phyloP scores from a whole-genome alignment of 306 rosid species.

The Malus asiatica region DNA sequence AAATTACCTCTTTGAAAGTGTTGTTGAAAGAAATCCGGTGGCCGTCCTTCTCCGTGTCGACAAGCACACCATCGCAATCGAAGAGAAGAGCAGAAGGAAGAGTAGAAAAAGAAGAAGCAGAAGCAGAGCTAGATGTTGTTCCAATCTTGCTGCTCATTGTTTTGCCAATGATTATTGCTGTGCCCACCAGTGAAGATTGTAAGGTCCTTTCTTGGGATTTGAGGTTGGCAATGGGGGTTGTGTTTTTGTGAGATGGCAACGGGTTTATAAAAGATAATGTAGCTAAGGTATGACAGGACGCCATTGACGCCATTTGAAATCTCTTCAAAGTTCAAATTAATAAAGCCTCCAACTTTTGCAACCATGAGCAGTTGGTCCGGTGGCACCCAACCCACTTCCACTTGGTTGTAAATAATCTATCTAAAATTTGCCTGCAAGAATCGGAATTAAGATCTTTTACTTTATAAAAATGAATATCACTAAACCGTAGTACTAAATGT shows the following conservation, averaged over 20 bases:
- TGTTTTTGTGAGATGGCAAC: conserved; percentile 17
- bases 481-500: fast-evolving
- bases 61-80: conserved; percentile 97
- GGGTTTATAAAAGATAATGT: conserved; percentile 33
- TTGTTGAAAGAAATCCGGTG: conserved; percentile 90
- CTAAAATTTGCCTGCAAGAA: fast-evolving
- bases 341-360: neutral
- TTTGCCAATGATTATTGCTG: conserved; percentile 13
- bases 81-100: conserved; percentile 88
- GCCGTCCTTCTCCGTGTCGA: conserved; percentile 94
- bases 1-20: conserved; percentile 69
- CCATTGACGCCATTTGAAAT: conserved; percentile 45
- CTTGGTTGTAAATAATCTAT: too few relatives aligned
- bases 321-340: conserved; percentile 2
- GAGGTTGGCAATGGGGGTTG: conserved; percentile 21
- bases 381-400: too few relatives aligned
- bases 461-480: fast-evolving
- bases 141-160: conserved; percentile 2
- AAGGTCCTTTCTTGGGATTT: conserved; percentile 29
- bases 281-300: conserved; percentile 46
- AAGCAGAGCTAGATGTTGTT: conserved; percentile 22
- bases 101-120: conserved; percentile 25
- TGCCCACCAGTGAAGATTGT: conserved; percentile 34
- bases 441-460: too few relatives aligned
- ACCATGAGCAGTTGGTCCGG: too few relatives aligned